Evolutionary conservation across 495 filamentous ascomycete species (phyloP).

Genomic region (Aspergillus hancockii): DNA sequence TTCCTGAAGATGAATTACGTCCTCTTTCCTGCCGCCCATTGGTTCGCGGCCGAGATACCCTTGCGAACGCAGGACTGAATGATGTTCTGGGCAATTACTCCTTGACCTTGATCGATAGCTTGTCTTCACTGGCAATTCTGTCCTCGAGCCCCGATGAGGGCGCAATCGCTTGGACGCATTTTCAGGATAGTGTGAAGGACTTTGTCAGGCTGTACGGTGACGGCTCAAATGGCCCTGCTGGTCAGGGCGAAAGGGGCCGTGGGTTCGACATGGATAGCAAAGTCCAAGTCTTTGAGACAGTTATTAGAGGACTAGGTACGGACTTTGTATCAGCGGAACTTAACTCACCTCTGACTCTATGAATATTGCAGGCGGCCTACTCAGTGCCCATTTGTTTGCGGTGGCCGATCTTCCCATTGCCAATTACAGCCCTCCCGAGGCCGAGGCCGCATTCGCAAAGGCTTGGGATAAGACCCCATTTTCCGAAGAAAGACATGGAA

Average conservation of each 20-base stretch:
- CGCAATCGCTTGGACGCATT: slow-evolving; percentile 67
- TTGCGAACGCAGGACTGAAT: slow-evolving; percentile 83
- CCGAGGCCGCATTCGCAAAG: slow-evolving; percentile 34
- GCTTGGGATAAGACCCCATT: slow-evolving; percentile 42
- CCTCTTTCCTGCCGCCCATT: slow-evolving; percentile 83
- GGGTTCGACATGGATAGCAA: slow-evolving; percentile 97
- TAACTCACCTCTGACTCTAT: no score
- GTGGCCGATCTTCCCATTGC: slow-evolving; percentile 82
- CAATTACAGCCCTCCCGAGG: slow-evolving; percentile 61
- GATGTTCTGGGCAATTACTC: slow-evolving; percentile 97
- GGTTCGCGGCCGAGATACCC: slow-evolving; percentile 77
- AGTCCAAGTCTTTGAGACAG: slow-evolving; percentile 97
- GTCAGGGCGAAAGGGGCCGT: slow-evolving; percentile 69
- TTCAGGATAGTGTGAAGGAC: slow-evolving; percentile 75
- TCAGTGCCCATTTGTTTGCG: slow-evolving; percentile 93
- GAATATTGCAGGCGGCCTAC: slow-evolving; percentile 60
- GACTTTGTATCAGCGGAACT: not conserved
- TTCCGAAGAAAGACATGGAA: slow-evolving; percentile 44
- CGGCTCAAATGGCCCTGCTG: slow-evolving; percentile 66
- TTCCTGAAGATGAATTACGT: slow-evolving; percentile 94
- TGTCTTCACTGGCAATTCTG: slow-evolving; percentile 89
- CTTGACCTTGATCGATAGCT: slow-evolving; percentile 88
- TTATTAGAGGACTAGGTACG: slow-evolving; percentile 81
- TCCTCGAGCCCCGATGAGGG: slow-evolving; percentile 64
- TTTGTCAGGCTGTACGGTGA: slow-evolving; percentile 89